Conservation (phyloP, 495 filamentous ascomycete species). For the Geoglossum glabrum region DNA sequence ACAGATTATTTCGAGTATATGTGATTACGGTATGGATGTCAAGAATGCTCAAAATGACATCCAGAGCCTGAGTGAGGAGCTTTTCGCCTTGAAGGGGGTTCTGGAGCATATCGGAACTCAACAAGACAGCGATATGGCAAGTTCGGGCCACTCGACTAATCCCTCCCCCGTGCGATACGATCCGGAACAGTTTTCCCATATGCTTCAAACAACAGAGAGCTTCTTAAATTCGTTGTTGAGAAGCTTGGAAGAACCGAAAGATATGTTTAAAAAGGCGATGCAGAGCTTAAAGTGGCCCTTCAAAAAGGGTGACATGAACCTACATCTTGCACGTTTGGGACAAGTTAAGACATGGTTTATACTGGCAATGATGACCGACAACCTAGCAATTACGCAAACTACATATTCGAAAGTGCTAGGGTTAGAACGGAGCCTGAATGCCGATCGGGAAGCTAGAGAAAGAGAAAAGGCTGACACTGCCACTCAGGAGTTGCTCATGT, state of each 20-base stretch:
- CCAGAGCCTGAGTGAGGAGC: too few relatives aligned
- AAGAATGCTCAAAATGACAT: too few relatives aligned
- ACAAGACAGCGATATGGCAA: too few relatives aligned
- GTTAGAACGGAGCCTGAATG: background rate
- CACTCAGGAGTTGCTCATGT: constrained; percentile 4
- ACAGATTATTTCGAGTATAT: too few relatives aligned
- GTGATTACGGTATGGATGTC: too few relatives aligned
- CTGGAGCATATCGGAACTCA: too few relatives aligned
- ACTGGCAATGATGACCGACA: constrained; percentile 8
- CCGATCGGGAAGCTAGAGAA: constrained; percentile 1
- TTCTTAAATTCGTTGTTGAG: too few relatives aligned
- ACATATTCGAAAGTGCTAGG: background rate
- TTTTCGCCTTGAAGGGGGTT: too few relatives aligned
- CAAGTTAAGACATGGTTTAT: constrained; percentile 8
- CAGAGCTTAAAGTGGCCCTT: constrained; percentile 5
- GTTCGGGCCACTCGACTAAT: too few relatives aligned
- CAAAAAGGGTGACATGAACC: background rate
- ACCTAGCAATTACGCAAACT: background rate
- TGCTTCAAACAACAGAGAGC: too few relatives aligned
- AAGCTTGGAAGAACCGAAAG: background rate
- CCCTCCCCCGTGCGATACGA: too few relatives aligned
- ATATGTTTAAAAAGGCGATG: constrained; percentile 1
- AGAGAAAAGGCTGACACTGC: background rate
- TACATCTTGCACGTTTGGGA: background rate
- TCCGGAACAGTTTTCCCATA: too few relatives aligned